Evolutionary conservation across 1,139 yeast species (phyloP), one percentile per base, ranked within the genome.

Genomic region (Debaryomyces sp.): DNA sequence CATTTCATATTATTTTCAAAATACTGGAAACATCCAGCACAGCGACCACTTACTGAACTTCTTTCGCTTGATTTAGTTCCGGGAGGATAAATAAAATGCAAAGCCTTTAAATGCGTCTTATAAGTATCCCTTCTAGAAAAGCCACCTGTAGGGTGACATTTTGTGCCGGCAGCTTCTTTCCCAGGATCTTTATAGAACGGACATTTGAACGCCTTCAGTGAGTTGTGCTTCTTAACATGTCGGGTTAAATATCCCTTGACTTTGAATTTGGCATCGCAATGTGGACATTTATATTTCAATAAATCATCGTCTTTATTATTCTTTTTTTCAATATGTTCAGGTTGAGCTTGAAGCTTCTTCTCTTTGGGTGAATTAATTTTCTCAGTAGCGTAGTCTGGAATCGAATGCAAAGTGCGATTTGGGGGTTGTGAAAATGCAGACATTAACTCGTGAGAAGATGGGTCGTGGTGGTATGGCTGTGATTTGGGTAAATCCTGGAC

Each of bases 71-170:
- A 71, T 54, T 75, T 76, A 6, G 84, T 80, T 2, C 85, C 85
- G 24, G 83, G 80, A 21, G 86, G 86, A 56, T 81, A 81, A 21
- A 78, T 74, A 58, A 81, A 81, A 63, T 81, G 86, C 44, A 81
- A 65, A 1, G 84, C 82, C 55, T 79, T 81, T 46, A 81, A 68
- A 60, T 81, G 86, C 1, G 84, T 80, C 56, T 80, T 80, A 59
- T 74, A 80, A 6, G 85, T 81, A 57, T 81, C 86, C 57, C 84
- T 69, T 54, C 85, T 68, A 6, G 84, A 77, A 57, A 81, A 81
- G 4, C 82, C 84, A 29, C 86, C 85, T 1, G 81, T 78, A 36
- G 83, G 81, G 61, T 81, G 86, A 58, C 86, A 81, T 55, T 76
- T 72, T 0, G 81, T 71, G 3, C 79, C 80, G 9, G 57, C 47